Percentiles rank a stretch among this genome's conserved stretches.
phyloP scores from a whole-genome alignment of 768 basidiomycete genomes.

The Psilocybe tampanensis region DNA sequence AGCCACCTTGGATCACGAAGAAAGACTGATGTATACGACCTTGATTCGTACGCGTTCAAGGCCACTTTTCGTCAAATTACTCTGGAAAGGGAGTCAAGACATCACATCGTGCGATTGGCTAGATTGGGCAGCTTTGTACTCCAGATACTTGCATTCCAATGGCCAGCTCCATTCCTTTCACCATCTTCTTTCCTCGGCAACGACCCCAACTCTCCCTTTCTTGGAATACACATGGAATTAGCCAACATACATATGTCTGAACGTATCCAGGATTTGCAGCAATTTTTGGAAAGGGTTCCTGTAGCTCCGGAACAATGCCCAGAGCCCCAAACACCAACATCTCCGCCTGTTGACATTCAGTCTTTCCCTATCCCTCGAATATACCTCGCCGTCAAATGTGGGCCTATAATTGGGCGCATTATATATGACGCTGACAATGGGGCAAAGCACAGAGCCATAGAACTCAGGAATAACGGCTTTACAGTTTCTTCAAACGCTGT shows the following conservation, averaged over 20 bases:
- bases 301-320: conserved; percentile 15
- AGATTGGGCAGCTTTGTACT: conserved; percentile 42
- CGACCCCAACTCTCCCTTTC: conserved; percentile 60
- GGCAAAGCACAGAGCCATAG: conserved; percentile 50
- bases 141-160: conserved; percentile 53
- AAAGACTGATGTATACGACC: conserved; percentile 36
- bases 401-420: conserved; percentile 51
- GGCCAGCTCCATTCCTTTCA: conserved; percentile 61
- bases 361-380: conserved; percentile 51
- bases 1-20: conserved; percentile 52
- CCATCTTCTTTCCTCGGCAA: conserved; percentile 51
- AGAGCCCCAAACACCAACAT: conserved; percentile 21
- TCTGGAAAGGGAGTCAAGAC: conserved; percentile 44
- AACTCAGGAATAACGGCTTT: conserved; percentile 60
- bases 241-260: conserved; percentile 54
- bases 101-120: conserved; percentile 42
- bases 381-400: conserved; percentile 48
- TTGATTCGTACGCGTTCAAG: conserved; percentile 51
- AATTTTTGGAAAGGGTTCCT: conserved; percentile 33
- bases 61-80: conserved; percentile 44
- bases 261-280: conserved; percentile 52
- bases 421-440: conserved; percentile 46
- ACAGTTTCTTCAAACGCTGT: conserved; percentile 41
- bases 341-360: conserved; percentile 18
- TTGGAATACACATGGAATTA: conserved; percentile 48